phyloP scores from a whole-genome alignment of 2,329 filamentous ascomycete genomes.

The Penicillium sp. region DNA sequence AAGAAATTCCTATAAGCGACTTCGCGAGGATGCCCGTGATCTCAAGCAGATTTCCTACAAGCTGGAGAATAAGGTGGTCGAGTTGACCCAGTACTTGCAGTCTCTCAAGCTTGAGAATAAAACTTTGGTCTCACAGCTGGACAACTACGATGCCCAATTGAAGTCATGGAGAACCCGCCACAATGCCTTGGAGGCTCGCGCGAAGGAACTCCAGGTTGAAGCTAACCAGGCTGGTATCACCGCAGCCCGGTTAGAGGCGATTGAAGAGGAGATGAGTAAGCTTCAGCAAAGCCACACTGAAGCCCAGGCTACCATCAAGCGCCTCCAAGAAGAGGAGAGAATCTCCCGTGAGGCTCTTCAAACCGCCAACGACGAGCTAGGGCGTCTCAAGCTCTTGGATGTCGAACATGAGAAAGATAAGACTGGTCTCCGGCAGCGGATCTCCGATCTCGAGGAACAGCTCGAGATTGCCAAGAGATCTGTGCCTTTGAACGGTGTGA shows the following conservation, averaged over 20 bases:
- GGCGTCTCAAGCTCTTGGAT: slow-evolving; percentile 72
- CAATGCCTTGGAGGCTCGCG: slow-evolving; percentile 81
- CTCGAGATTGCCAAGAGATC: slow-evolving; percentile 81
- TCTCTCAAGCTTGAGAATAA: slow-evolving; percentile 96
- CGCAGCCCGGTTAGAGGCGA: slow-evolving; percentile 80
- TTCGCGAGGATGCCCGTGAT: slow-evolving; percentile 94
- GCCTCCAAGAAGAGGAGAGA: slow-evolving; percentile 91
- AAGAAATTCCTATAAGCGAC: slow-evolving; percentile 79
- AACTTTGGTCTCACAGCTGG: slow-evolving; percentile 78
- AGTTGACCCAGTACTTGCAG: slow-evolving; percentile 90
- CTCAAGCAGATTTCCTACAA: slow-evolving; percentile 99
- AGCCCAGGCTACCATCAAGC: slow-evolving; percentile 83
- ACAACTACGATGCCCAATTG: slow-evolving; percentile 94
- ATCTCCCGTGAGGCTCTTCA: slow-evolving; percentile 79
- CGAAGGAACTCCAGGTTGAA: slow-evolving; percentile 92
- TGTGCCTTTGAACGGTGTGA: slow-evolving; percentile 65
- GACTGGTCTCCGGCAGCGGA: slow-evolving; percentile 77
- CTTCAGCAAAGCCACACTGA: slow-evolving; percentile 87
- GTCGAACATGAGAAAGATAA: slow-evolving; percentile 82
- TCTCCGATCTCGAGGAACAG: slow-evolving; percentile 87
- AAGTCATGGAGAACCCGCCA: slow-evolving; percentile 94
- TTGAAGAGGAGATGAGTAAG: slow-evolving; percentile 95
- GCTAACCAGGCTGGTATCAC: slow-evolving; percentile 97
- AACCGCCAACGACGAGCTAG: slow-evolving; percentile 75
- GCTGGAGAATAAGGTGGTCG: slow-evolving; percentile 98